A percentile compares a stretch with the other conserved stretches of the same genome.
phyloP scores from a whole-genome alignment of 257 asterid species.

The Osmanthus fragrans region DNA sequence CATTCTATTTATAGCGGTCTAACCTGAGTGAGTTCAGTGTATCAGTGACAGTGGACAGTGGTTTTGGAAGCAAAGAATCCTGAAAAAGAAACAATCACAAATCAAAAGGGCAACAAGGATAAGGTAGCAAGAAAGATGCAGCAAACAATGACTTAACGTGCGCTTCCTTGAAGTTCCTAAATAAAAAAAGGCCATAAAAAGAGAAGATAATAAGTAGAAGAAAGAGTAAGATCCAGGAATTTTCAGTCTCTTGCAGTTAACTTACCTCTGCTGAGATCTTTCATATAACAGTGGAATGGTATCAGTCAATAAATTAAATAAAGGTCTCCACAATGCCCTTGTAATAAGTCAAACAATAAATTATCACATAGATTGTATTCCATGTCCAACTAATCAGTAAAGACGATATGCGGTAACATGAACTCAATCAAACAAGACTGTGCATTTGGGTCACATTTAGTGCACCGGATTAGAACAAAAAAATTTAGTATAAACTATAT shows the following conservation, averaged over 20 bases:
- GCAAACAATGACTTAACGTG: constrained; percentile 5
- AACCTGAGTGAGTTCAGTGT: constrained; percentile 44
- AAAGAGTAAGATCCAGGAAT: not conserved
- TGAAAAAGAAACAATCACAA: constrained; percentile 26
- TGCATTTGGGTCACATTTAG: not conserved
- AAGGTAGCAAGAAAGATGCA: constrained; percentile 11
- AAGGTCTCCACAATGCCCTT: not conserved
- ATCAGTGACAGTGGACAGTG: constrained; percentile 28
- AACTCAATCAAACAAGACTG: not conserved
- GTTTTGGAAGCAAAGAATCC: constrained; percentile 35
- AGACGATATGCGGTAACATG: not conserved
- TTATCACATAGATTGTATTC: not conserved
- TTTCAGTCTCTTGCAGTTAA: not conserved
- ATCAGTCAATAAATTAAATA: not conserved
- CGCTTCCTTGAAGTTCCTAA: not conserved
- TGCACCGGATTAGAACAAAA: no score
- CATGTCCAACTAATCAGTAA: not conserved
- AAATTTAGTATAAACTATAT: no score
- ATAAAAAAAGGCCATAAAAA: not conserved
- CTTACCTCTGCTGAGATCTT: not conserved
- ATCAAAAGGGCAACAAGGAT: constrained; percentile 13
- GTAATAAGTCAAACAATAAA: not conserved
- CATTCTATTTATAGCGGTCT: constrained; percentile 26
- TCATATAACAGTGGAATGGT: not conserved
- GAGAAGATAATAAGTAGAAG: not conserved